phyloP scores from a whole-genome alignment of 2,329 filamentous ascomycete species.

The Clonostachys sp. region DNA sequence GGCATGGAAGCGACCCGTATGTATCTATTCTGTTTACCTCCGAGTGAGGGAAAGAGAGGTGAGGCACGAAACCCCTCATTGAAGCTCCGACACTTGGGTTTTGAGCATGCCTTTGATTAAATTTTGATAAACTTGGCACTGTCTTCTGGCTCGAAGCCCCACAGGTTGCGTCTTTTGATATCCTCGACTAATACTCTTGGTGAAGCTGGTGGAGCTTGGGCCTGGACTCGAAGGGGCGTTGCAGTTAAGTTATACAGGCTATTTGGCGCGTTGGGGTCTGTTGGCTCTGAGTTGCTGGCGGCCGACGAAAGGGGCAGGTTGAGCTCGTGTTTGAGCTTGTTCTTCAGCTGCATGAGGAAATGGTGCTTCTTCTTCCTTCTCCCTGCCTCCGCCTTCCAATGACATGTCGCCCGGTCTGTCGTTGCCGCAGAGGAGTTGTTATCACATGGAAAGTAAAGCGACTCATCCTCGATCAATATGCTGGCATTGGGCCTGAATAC shows the following conservation, averaged over 20 bases:
- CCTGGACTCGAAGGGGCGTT: constrained; percentile 68
- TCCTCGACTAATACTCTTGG: constrained; percentile 45
- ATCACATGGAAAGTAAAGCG: constrained; percentile 64
- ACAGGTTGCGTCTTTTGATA: no score
- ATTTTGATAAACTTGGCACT: no score
- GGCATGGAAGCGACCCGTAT: no score
- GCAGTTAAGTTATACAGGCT: constrained; percentile 81
- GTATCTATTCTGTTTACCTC: no score
- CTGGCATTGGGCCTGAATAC: no score
- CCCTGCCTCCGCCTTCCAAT: constrained; percentile 47
- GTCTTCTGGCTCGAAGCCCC: no score
- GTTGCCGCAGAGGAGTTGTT: constrained; percentile 76
- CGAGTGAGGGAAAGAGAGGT: no score
- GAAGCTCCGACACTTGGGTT: no score
- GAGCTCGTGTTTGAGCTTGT: constrained; percentile 73
- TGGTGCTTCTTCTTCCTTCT: constrained; percentile 78
- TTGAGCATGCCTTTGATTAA: no score
- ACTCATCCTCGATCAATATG: no score
- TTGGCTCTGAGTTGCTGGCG: constrained; percentile 70
- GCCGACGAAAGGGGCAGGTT: constrained; percentile 71
- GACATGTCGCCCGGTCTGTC: constrained; percentile 53
- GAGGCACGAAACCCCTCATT: no score
- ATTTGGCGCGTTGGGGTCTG: constrained; percentile 69
- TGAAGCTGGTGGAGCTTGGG: constrained; percentile 61
- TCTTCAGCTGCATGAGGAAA: constrained; percentile 73